A percentile compares a stretch with the other conserved stretches of the same genome.
phyloP scores from a whole-genome alignment of 1,139 yeast species.

The Lizanozyma gosingica region DNA sequence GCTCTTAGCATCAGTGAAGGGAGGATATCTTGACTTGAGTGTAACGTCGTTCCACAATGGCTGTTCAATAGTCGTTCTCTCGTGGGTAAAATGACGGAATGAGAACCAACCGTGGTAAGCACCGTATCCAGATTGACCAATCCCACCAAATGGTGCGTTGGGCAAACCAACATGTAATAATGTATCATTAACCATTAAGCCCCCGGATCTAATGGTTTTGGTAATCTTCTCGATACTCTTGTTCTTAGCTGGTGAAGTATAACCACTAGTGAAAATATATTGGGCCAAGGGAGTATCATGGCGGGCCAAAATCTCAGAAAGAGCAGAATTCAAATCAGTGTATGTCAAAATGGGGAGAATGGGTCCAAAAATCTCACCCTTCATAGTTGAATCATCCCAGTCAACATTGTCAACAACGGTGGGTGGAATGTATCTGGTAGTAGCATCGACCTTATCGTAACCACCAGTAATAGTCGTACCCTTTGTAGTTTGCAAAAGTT shows the following conservation, averaged over 20 bases:
- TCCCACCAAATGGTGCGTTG: conserved; percentile 88
- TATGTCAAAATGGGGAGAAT: conserved; percentile 65
- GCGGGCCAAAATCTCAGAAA: conserved; percentile 35
- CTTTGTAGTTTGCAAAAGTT: conserved; percentile 39
- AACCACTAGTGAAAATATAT: conserved; percentile 56
- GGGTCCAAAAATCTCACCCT: conserved; percentile 79
- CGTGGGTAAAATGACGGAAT: conserved; percentile 67
- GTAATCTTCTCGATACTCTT: conserved; percentile 45
- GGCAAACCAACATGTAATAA: conserved; percentile 62
- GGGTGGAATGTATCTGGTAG: conserved; percentile 56
- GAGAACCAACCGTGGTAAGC: conserved; percentile 76
- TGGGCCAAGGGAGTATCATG: conserved; percentile 88
- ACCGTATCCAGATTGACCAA: conserved; percentile 77
- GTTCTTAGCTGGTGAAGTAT: conserved; percentile 24
- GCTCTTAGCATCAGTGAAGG: conserved; percentile 35
- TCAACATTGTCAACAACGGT: conserved; percentile 55
- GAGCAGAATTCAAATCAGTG: conserved; percentile 36
- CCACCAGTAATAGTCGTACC: conserved; percentile 52
- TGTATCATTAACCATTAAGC: conserved; percentile 61
- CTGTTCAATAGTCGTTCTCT: conserved; percentile 60
- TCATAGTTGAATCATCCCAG: conserved; percentile 67
- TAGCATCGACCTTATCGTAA: conserved; percentile 35
- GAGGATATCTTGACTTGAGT: conserved; percentile 61
- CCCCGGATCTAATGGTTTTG: conserved; percentile 63
- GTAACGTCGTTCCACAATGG: conserved; percentile 58